Evolutionary conservation across 176 grass and related monocot genomes (phyloP), one percentile per base, ranked within the genome.

Genomic region (Poa pratensis): DNA sequence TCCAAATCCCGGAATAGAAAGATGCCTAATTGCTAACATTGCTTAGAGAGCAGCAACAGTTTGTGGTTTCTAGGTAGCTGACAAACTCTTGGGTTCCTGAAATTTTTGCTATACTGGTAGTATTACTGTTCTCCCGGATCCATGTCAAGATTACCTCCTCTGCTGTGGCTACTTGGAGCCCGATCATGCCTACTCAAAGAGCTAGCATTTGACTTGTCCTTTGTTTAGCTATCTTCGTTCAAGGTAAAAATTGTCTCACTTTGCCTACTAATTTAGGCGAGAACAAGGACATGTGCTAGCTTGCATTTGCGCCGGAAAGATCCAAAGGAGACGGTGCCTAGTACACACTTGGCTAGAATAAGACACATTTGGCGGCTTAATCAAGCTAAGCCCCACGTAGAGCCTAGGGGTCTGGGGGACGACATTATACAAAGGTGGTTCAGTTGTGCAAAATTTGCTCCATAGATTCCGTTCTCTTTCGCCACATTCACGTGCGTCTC

Each of bases 301-400:
- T 75, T 23, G 27, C 28, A 69, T 43, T 74, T 2, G 82, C 83
- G 73, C 88, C 88, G 79, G 43, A 82, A 89, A 50, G 76, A 80
- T 85, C 48, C 76, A 55, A 73, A 82, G 62, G 78, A 22, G 42
- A 51, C 63, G 77, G 77, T 52, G 55, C n/a, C 12, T 9, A 43
- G 52, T 86, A 77, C 78, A 89, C 88, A 89, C 70, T 32, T 61
- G 80, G 77, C 39, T 20, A 20, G 28, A 50, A 58, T 60, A 69
- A 74, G 45, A 50, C 58, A 76, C 60, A 2, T 24, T 45, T 61
- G n/a, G 5, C 35, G 35, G 35, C 5, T 0, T 61, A 19, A 30
- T 42, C 42, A 54, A 43, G 62, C 65, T 84, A 78, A 58, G 27
- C 55, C 67, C 46, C 69, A 75, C 32, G 75, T 51, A 22, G 67